These are phyloP conservation scores for Aspergillus sp. DNA, from an alignment of 2,329 filamentous ascomycete species.

Conservation along the genomic window DNA sequence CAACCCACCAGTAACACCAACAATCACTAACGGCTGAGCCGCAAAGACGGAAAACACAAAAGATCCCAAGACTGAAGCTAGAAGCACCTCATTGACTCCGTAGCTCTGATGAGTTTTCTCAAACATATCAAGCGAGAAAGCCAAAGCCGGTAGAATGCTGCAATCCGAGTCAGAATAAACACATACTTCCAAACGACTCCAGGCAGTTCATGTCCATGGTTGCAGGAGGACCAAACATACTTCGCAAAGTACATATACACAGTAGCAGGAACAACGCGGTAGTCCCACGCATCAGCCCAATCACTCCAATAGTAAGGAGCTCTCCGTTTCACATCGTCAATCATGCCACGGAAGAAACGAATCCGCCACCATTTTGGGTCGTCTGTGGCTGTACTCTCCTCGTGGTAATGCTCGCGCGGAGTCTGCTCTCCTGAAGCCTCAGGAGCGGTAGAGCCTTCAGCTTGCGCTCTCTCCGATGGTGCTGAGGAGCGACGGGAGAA, in stretches of 20 bases:
- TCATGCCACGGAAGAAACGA: constrained; percentile 73
- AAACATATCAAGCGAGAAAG: constrained; percentile 93
- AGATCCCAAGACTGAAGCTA: constrained; percentile 78
- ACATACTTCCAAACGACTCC: neutral
- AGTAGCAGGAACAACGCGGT: constrained; percentile 81
- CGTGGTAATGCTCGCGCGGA: neutral
- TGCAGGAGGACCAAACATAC: constrained; percentile 49
- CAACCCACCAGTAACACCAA: constrained; percentile 72
- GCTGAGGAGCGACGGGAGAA: constrained; percentile 4
- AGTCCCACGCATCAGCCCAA: constrained; percentile 86
- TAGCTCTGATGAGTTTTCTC: constrained; percentile 81
- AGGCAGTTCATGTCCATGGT: neutral
- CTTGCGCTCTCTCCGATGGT: neutral
- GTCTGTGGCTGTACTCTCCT: neutral
- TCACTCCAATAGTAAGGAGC: constrained; percentile 78
- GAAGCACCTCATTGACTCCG: constrained; percentile 87
- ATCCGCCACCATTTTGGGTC: constrained; percentile 68
- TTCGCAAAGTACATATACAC: constrained; percentile 96
- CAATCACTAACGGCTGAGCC: constrained; percentile 84
- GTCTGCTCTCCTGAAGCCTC: neutral
- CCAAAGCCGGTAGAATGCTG: constrained; percentile 81
- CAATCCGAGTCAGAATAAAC: constrained; percentile 11
- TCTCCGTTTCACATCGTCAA: constrained; percentile 72
- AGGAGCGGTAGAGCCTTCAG: neutral
- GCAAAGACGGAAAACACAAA: constrained; percentile 78